Conservation (phyloP, 2,329 filamentous ascomycete species). For the Taxawa tesnikishii region DNA sequence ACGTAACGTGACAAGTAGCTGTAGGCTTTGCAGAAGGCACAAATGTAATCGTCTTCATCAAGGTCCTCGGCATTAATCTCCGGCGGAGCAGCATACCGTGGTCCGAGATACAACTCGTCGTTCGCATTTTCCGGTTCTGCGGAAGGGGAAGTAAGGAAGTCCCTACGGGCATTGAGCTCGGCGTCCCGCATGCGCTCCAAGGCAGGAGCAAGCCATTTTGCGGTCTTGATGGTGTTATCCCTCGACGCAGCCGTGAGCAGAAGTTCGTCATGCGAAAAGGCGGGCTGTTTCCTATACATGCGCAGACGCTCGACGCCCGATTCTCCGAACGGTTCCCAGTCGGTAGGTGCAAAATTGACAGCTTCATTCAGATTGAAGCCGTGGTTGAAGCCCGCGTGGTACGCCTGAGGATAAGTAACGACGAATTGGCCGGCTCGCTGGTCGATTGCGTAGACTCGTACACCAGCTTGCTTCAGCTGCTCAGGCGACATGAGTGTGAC, state of each 20-base stretch:
- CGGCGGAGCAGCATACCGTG: conserved; percentile 34
- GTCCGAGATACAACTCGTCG: conserved; percentile 17
- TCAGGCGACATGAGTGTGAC: conserved; percentile 93
- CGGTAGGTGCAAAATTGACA: conserved; percentile 88
- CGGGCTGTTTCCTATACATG: conserved; percentile 79
- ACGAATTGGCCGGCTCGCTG: conserved; percentile 93
- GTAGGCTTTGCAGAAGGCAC: conserved; percentile 82
- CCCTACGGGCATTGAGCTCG: conserved; percentile 55
- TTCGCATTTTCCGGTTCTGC: conserved; percentile 29
- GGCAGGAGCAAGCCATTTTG: conserved; percentile 89
- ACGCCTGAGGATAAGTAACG: conserved; percentile 91
- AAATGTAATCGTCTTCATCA: conserved; percentile 86
- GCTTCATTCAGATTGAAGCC: conserved; percentile 98
- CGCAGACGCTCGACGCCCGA: conserved; percentile 77
- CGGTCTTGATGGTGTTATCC: conserved; percentile 72
- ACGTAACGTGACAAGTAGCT: conserved; percentile 83
- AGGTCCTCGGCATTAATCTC: conserved; percentile 46
- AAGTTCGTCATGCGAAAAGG: conserved; percentile 94
- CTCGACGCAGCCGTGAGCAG: conserved; percentile 78
- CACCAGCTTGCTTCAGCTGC: conserved; percentile 82
- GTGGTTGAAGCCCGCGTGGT: conserved; percentile 96
- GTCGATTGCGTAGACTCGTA: conserved; percentile 88
- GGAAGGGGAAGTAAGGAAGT: conserved; percentile 47
- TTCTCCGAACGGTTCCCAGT: conserved; percentile 91
- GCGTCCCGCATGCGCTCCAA: conserved; percentile 65